Conservation (phyloP, 257 asterid genomes). For the Solanum megistacrolobum region DNA sequence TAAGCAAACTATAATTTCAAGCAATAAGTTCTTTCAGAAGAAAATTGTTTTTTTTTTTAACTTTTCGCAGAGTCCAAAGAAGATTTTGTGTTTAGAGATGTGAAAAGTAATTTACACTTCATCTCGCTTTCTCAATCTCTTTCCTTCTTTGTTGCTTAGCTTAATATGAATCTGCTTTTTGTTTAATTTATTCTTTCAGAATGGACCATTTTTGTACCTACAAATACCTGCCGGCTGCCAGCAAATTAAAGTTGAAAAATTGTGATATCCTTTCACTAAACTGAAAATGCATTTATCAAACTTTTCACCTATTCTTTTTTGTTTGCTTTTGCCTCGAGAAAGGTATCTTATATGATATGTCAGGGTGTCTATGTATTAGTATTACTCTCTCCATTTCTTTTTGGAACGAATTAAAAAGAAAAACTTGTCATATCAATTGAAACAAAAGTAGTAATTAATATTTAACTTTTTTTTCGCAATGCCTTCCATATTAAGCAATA, state of each 20-base stretch:
- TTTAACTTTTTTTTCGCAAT: not conserved
- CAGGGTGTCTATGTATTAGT: not conserved
- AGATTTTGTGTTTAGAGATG: not conserved
- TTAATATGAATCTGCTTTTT: not conserved
- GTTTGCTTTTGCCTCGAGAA: not conserved
- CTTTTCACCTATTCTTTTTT: not conserved
- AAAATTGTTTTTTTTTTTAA: not conserved
- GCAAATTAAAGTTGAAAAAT: not conserved
- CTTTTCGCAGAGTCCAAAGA: not conserved
- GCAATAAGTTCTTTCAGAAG: not conserved
- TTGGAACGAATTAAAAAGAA: not conserved
- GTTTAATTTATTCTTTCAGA: not conserved
- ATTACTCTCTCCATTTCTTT: not conserved
- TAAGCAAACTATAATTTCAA: not conserved
- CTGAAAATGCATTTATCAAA: not conserved
- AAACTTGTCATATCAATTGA: not conserved
- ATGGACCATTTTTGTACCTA: not conserved
- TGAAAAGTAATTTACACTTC: not conserved
- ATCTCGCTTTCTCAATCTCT: not conserved
- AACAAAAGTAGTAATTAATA: not conserved
- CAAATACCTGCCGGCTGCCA: not conserved
- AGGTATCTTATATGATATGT: not conserved
- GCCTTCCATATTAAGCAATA: not conserved
- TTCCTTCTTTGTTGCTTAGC: slow-evolving; percentile 5
- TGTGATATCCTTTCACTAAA: not conserved